These are phyloP conservation scores for Diplodia corticola DNA, from an alignment of 2,329 filamentous ascomycete species.

Conservation along the genomic window DNA sequence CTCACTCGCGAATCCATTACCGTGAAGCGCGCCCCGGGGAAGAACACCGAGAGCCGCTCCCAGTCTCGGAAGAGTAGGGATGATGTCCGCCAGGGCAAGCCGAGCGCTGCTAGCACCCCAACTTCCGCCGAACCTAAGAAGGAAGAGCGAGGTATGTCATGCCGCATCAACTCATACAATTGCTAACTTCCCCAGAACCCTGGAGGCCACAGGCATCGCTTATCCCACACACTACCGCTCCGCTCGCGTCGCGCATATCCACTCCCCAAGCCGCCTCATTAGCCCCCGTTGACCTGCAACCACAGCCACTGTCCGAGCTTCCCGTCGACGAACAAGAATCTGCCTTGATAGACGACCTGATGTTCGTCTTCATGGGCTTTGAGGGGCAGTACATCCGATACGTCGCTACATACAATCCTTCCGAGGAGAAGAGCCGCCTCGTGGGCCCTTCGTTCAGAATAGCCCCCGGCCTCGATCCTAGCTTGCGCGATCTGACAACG, in stretches of 20 bases:
- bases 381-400: slow-evolving; percentile 98
- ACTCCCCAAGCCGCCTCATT: slow-evolving; percentile 63
- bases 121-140: slow-evolving; percentile 13
- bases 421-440: slow-evolving; percentile 82
- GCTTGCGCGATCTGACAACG: slow-evolving; percentile 79
- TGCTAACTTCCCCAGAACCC: slow-evolving; percentile 34
- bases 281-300: slow-evolving; percentile 69
- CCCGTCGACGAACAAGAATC: slow-evolving; percentile 81
- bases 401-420: slow-evolving; percentile 76
- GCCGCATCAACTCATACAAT: background rate
- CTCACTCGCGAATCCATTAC: slow-evolving; percentile 12
- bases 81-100: slow-evolving; percentile 23
- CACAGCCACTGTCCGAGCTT: slow-evolving; percentile 67
- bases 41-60: slow-evolving; percentile 37
- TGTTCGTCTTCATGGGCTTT: slow-evolving; percentile 97
- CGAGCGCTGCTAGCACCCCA: slow-evolving; percentile 5
- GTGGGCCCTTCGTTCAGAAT: slow-evolving; percentile 80
- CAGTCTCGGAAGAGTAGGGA: slow-evolving; percentile 35
- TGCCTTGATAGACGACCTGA: slow-evolving; percentile 81
- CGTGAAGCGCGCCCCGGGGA: slow-evolving; percentile 36
- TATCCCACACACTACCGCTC: slow-evolving; percentile 67
- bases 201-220: slow-evolving; percentile 84
- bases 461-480: slow-evolving; percentile 82
- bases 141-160: slow-evolving; percentile 19
- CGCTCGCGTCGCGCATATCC: slow-evolving; percentile 69